Evolutionary conservation across 2,329 filamentous ascomycete genomes (phyloP), one percentile per base, ranked within the genome.

Genomic region (Rasamsonia emersonii): DNA sequence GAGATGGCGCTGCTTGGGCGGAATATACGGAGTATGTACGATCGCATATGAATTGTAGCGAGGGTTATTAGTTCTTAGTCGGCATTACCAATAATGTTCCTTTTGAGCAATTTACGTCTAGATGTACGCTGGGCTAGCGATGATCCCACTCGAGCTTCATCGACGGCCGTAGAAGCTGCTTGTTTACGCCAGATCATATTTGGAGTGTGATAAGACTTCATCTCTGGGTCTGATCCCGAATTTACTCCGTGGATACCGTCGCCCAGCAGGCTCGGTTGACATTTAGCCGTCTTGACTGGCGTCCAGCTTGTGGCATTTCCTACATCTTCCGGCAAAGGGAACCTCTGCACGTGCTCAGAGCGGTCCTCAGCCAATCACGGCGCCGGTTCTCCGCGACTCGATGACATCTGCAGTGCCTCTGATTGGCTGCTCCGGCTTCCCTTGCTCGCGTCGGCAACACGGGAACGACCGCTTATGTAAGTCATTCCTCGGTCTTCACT

Each of bases 11-110:
- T 50, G 39, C 40, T 40, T 44, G 45, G 45, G 48, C 40, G 44
- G 46, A 25, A 47, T 55, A 48, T 57, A 56, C 47, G 49, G 56
- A 46, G 50, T 39, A 46, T 47, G n/a, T n/a, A n/a, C n/a, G n/a
- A n/a, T n/a, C n/a, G n/a, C n/a, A n/a, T n/a, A n/a, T n/a, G n/a
- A n/a, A n/a, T n/a, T n/a, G n/a, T n/a, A n/a, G n/a, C n/a, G n/a
- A 38, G 27, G 27, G 32, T 24, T 30, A 18, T 30, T 27, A 21
- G 26, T 35, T 23, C 36, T 29, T 32, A 35, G 32, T 32, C 23
- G 35, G 25, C n/a, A n/a, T n/a, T n/a, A n/a, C n/a, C n/a, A 28
- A 23, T 36, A 21, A 30, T 20, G 17, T 30, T 21, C 21, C 17
- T n/a, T n/a, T n/a, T n/a, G n/a, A n/a, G n/a, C n/a, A n/a, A n/a